Evolutionary conservation across 1,284 basidiomycete species (phyloP).

Genomic region (Tylopilus orsonianus): DNA sequence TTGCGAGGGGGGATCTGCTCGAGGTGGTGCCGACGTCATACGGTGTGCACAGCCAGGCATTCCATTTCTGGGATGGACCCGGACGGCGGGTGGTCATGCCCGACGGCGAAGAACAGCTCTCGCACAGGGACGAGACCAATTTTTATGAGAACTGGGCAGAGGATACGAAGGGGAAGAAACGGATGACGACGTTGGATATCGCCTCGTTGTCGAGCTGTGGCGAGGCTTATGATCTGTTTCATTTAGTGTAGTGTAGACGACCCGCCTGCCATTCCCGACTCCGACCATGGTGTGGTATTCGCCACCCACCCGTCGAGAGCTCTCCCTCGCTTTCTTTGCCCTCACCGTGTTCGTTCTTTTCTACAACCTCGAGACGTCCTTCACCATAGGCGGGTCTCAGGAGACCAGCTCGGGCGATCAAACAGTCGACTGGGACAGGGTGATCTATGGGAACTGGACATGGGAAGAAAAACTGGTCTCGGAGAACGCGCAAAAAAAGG

Average conservation of each 20-base stretch:
- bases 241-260: conserved; percentile 12
- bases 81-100: conserved; percentile 54
- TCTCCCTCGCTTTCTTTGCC: conserved; percentile 59
- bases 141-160: conserved; percentile 87
- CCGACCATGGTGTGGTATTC: conserved; percentile 54
- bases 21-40: conserved; percentile 91
- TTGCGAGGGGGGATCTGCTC: conserved; percentile 86
- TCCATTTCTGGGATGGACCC: conserved; percentile 91
- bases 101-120: conserved; percentile 38
- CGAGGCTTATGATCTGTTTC: conserved; percentile 15
- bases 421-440: conserved; percentile 53
- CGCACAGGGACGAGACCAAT: conserved; percentile 61
- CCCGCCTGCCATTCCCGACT: background rate
- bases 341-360: conserved; percentile 61
- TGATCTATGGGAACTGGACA: conserved; percentile 65
- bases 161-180: conserved; percentile 73
- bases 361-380: conserved; percentile 63
- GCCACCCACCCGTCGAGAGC: conserved; percentile 63
- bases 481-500: conserved; percentile 40
- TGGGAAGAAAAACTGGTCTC: conserved; percentile 62
- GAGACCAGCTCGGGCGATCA: conserved; percentile 33
- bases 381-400: conserved; percentile 37
- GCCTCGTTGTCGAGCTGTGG: conserved; percentile 21
- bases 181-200: conserved; percentile 33
- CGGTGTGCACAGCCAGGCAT: conserved; percentile 84